Base-by-base conservation (phyloP, 257 asterid species). In the Jaltomata sinuosa region DNA sequence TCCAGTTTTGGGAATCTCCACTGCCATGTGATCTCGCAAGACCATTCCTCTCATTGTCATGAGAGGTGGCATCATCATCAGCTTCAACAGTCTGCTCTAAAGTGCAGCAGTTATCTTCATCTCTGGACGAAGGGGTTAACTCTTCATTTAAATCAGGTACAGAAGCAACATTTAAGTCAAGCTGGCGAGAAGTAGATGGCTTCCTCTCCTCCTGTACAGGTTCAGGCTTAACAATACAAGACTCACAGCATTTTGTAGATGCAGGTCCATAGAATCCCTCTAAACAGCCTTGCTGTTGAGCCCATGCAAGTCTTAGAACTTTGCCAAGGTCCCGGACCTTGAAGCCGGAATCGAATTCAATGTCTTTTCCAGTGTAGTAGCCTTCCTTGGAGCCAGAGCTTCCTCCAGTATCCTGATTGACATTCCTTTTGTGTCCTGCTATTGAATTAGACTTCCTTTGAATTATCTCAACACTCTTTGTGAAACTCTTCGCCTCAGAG, bases 81-180 rank as follows among this genome's bases (percentile, higher is more conserved):
- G 90, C 93, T 88, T 90, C 95, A 49, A 87, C 84, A 31, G 91
- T 87, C 84, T 64, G 92, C 34, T 87, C 92, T 47, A 90, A 83
- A 77, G 91, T 86, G 86, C 93, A 92, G 22, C 88, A 93, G 87
- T 88, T 87, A 57, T 88, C 92, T 83, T 89, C 97, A 82, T 94
- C 95, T 86, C 94, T 90, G 16, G 95, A 91, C 18, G 93, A 96
- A 85, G 95, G 98, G 80, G 91, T 89, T 49, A 92, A 87, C 87
- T 92, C 98, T 87, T 93, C 97, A 52, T 95, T 95, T 57, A 93
- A 86, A 89, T 95, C 98, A 11, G 98, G 98, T 67, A 93, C 98
- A 36, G 97, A 92, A 84, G 94, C 90, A 68, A 95, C 89, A 85
- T 93, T 93, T 52, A 95, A 86, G 90, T 95, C 98, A 34, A 95